Percentiles rank a stretch among this genome's conserved stretches.
Evolutionary conservation across 495 filamentous ascomycete genomes (phyloP).

Genomic region (Neurospora tetraspora): DNA sequence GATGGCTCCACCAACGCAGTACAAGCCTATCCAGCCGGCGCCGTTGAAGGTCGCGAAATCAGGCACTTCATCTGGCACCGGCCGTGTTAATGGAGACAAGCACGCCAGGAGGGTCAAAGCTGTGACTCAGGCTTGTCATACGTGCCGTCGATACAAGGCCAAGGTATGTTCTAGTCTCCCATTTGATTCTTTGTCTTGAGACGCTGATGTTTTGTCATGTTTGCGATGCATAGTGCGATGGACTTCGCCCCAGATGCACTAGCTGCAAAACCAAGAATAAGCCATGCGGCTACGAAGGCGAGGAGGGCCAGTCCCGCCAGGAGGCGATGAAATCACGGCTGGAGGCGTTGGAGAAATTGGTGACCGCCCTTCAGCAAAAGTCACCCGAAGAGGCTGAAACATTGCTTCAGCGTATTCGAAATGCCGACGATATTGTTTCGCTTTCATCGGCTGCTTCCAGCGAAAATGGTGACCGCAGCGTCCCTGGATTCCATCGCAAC

Average conservation of each 20-base stretch:
- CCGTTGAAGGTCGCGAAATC: conserved; percentile 1
- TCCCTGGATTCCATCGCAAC: not conserved
- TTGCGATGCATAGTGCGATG: conserved; percentile 13
- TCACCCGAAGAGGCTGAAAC: conserved; percentile 14
- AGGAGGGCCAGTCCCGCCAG: conserved; percentile 20
- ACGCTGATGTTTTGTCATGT: not conserved
- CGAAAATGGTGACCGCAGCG: not conserved
- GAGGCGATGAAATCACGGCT: conserved; percentile 14
- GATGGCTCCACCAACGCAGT: conserved; percentile 6
- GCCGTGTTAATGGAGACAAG: not conserved
- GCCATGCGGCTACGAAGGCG: conserved; percentile 18
- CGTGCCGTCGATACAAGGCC: conserved; percentile 15
- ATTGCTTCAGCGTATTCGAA: conserved; percentile 11
- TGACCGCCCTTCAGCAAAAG: conserved; percentile 11
- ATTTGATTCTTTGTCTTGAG: not conserved
- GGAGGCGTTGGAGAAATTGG: conserved; percentile 14
- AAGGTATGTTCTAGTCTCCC: conserved; percentile 3
- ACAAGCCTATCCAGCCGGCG: conserved; percentile 12
- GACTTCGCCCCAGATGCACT: conserved; percentile 17
- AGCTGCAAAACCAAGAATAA: conserved; percentile 9
- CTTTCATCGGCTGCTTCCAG: not conserved
- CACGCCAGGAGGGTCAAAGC: conserved; percentile 14
- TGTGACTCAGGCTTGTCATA: conserved; percentile 18
- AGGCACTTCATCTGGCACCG: not conserved
- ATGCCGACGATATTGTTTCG: conserved; percentile 1